A percentile compares a stretch with the other conserved stretches of the same genome.
Conservation (phyloP, 495 filamentous ascomycete genomes). For the Aspergillus affinis region DNA sequence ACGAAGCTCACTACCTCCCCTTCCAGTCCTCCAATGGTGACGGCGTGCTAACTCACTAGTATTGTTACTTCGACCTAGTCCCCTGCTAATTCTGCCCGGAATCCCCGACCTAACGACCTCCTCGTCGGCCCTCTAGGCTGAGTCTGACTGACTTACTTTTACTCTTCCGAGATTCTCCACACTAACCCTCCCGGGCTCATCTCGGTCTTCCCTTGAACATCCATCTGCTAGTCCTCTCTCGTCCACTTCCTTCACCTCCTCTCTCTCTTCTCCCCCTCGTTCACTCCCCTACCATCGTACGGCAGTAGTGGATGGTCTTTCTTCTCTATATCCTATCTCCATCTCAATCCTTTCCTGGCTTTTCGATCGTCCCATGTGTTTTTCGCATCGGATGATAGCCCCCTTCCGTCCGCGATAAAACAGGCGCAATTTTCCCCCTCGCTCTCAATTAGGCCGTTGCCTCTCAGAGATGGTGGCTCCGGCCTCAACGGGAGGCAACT, state of each 20-base stretch:
- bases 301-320: conserved; percentile 8
- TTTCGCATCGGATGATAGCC: conserved; percentile 31
- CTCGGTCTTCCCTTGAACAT: conserved; percentile 31
- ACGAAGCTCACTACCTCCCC: neutral
- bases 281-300: conserved; percentile 9
- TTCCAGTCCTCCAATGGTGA: conserved; percentile 5
- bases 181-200: conserved; percentile 28
- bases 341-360: conserved; percentile 15
- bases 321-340: conserved; percentile 7
- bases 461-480: conserved; percentile 50
- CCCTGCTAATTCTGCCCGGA: neutral
- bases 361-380: conserved; percentile 33
- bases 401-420: conserved; percentile 29
- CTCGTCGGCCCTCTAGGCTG: neutral
- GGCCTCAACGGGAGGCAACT: conserved; percentile 46
- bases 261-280: conserved; percentile 17
- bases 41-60: conserved; percentile 1
- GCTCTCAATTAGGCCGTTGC: conserved; percentile 21
- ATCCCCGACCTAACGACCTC: neutral
- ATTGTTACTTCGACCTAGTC: neutral
- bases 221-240: conserved; percentile 27
- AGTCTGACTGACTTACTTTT: neutral
- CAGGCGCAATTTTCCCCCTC: conserved; percentile 22
- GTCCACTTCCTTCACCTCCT: conserved; percentile 27
- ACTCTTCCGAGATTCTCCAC: conserved; percentile 27